Evolutionary conservation across 2,329 filamentous ascomycete genomes (phyloP), one percentile per base, ranked within the genome.

Genomic region (Curvularia sp.): DNA sequence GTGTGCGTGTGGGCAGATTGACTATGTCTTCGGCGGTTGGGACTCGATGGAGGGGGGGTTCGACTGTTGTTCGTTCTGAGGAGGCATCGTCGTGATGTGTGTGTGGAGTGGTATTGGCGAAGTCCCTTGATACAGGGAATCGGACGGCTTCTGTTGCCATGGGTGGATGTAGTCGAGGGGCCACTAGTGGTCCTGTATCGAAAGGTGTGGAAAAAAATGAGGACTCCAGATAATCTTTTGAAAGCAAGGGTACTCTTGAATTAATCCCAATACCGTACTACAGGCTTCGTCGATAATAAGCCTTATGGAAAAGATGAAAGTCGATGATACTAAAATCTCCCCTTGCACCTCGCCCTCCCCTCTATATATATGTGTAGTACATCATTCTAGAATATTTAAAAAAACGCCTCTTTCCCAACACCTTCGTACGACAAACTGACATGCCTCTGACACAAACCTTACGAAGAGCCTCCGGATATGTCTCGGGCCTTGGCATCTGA

Each of bases 1-100:
- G 79, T 15, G 86, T 88, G 63, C 88, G 85, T 68, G 87, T 86
- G 2, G 89, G 89, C 0, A 92, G 82, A 67, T 90, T 82, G 62
- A 82, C 71, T 13, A 83, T 77, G 53, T 84, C 82, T 49, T 68
- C 74, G n/a, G 69, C 69, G 35, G 70, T 70, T 5, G 69, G 65
- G 15, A 61, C 61, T 52, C 64, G 70, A 35, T 59, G 65, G 10
- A 70, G 49, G 1, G 63, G 64, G 18, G 18, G 18, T 13, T 69
- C 31, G 61, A 58, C 22, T 20, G 49, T 12, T 15, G 38, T 59
- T 60, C 15, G 63, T 63, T 50, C 53, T n/a, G n/a, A 65, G 6
- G 46, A 60, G 20, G 68, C 70, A 57, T 44, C 64, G 60, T 49
- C 18, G 15, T 48, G 55, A 49, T 61, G 44, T 22, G 55, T 56